phyloP scores from a whole-genome alignment of 306 rosid species.

The Quillaja saponaria region DNA sequence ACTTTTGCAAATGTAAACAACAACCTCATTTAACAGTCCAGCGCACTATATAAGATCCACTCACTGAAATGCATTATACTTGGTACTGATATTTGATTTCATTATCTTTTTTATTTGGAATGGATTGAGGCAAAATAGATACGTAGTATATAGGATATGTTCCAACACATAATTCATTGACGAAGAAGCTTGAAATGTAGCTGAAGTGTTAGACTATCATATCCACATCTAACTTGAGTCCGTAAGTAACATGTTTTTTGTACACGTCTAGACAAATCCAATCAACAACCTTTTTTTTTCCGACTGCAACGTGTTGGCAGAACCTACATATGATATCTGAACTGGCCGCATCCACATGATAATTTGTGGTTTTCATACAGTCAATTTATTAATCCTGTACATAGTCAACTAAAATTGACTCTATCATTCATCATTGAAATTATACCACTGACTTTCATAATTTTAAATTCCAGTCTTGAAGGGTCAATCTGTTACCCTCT shows the following conservation, averaged over 20 bases:
- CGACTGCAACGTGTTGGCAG: constrained; percentile 15
- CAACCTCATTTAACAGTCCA: constrained; percentile 12
- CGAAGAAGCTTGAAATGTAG: constrained; percentile 27
- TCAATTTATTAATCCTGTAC: constrained; percentile 4
- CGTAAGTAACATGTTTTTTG: constrained; percentile 15
- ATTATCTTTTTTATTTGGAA: constrained; percentile 1
- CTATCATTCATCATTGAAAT: background rate
- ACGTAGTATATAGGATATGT: constrained; percentile 4
- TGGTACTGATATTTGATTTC: constrained; percentile 22
- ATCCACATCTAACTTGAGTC: constrained; percentile 20
- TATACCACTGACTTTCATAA: background rate
- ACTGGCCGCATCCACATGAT: constrained; percentile 15
- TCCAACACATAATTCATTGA: constrained; percentile 11
- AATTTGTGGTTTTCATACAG: background rate
- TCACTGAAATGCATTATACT: constrained; percentile 14
- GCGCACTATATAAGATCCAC: background rate
- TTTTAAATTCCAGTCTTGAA: constrained; percentile 7
- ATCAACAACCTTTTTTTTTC: constrained; percentile 10
- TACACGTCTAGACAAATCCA: constrained; percentile 25
- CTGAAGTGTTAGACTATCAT: constrained; percentile 23
- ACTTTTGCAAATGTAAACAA: background rate
- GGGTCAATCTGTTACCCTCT: constrained; percentile 20
- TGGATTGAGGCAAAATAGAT: constrained; percentile 14
- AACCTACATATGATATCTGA: constrained; percentile 23
- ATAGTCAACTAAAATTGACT: no score